phyloP scores from a whole-genome alignment of 805 yeast genomes.

The Metahyphopichia silvanorum region DNA sequence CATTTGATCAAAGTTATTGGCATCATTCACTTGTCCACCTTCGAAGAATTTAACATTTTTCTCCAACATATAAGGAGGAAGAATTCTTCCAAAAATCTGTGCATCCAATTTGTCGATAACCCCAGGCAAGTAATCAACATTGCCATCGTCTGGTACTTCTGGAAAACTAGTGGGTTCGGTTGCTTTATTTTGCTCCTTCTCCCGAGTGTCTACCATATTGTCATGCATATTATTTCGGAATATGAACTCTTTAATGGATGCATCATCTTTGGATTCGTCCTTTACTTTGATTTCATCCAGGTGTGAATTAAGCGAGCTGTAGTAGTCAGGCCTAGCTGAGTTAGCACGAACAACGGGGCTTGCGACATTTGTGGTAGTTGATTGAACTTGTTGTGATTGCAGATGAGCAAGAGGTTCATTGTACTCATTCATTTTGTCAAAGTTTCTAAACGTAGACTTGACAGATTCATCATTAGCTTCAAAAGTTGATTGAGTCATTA shows the following conservation, averaged over 20 bases:
- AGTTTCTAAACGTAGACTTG: constrained; percentile 22
- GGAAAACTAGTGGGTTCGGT: background rate
- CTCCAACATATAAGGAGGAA: constrained; percentile 80
- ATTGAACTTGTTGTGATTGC: too few relatives aligned
- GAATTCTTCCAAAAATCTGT: constrained; percentile 76
- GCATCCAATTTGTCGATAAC: constrained; percentile 82
- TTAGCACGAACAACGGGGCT: too few relatives aligned
- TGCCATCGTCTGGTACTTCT: background rate
- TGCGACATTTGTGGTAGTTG: too few relatives aligned
- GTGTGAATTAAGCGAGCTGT: too few relatives aligned
- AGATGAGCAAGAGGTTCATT: constrained; percentile 3
- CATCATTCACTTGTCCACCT: background rate
- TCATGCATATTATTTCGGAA: too few relatives aligned
- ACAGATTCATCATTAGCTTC: constrained; percentile 15
- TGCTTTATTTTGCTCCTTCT: too few relatives aligned
- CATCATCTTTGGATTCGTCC: too few relatives aligned
- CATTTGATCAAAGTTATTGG: constrained; percentile 1
- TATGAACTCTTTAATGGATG: too few relatives aligned
- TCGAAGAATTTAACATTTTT: constrained; percentile 11
- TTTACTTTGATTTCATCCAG: too few relatives aligned
- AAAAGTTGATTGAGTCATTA: constrained; percentile 2
- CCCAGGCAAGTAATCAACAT: constrained; percentile 59
- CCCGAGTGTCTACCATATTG: too few relatives aligned
- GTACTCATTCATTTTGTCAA: constrained; percentile 26
- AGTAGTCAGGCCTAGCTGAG: too few relatives aligned